Evolutionary conservation across 139 green algal genomes (phyloP), one percentile per base, ranked within the genome.

Genomic region (Micromonas pusilla): DNA sequence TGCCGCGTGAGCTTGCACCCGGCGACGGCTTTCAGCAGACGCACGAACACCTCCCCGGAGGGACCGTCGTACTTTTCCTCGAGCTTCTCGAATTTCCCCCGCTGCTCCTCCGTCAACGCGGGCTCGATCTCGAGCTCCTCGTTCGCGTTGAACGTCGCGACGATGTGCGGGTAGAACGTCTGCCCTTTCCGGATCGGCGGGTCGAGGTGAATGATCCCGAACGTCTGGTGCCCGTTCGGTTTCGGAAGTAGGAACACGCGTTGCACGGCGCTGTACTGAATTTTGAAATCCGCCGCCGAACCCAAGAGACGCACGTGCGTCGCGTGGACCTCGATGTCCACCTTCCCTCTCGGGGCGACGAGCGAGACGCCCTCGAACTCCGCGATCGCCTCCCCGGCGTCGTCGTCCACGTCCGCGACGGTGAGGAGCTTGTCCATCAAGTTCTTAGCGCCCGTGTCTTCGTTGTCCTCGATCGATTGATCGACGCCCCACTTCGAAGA

Each of bases 131-230:
- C 87, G 25, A 85, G 82, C 65, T 96, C 85, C 67, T 96, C 91
- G 34, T 96, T 92, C 53, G 82, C 89, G 68, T 86, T 86, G 83
- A 97, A 97, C 81, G 85, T 77, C 9, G 86, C 30, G 57, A 98
- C 85, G 66, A 98, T 87, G 89, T 95, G 89, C 33, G 85, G 86
- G 85, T 98, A 98, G 86, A 92, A 96, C 30, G 94, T 98, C 86
- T 98, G 90, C 0, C 93, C 93, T 84, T 97, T 97, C 39, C 93
- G 86, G 80, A 98, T 96, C 66, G 94, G 94, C 19, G 93, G 93
- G 81, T 98, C 94, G 34, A 98, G 86, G 4, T 83, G 86, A 45
- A 97, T 83, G 45, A 93, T 89, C 26, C 97, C 93, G 36, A 97
- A 80, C 16, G 93, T 98, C 81, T 97, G 90, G 0, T 92, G 91